Evolutionary conservation across 2,329 filamentous ascomycete species (phyloP), one percentile per base, ranked within the genome.

Genomic region (Drechmeria coniospora): DNA sequence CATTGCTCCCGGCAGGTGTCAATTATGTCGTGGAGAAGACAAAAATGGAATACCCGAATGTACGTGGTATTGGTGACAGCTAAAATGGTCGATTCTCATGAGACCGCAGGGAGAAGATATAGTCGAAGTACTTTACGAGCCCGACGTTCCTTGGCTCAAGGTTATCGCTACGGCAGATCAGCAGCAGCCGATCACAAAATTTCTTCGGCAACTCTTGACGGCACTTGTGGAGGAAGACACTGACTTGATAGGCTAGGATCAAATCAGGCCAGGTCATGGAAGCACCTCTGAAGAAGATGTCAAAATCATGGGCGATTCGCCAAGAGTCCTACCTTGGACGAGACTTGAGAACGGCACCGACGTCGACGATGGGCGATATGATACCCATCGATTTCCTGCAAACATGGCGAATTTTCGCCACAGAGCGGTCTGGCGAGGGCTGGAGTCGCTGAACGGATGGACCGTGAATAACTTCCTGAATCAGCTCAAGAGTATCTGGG

Each of bases 121-220:
- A 0, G 1, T 43, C 1, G 53, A 56, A 25, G 37, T 56, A 5
- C 37, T 56, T 4, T 55, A 54, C 18, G 51, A 56, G 15, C 49
- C 51, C 2, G 44, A 51, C 0, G 31, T 44, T 0, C 42, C 50
- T 1, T 53, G 47, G 45, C 53, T 56, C 32, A 54, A 54, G 28
- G 25, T 49, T 5, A 47, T 52, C 11, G 25, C 42, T 0, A 2
- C 8, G 4, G 11, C 11, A 1, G 23, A 27, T 2, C 4, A 31
- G 12, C 36, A 43, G 10, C 8, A 26, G 8, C 18, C 29, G 6
- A 32, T 50, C 5, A 34, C 32, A 1, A 8, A 28, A 1, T 33
- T 28, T 15, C 33, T 54, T 4, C 24, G 43, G 11, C 20, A 32
- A 3, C 24, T 37, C 11, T 21, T 55, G 3, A 26, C 35, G 5